A percentile compares a stretch with the other conserved stretches of the same genome.
These are phyloP conservation scores for Millerago galiae DNA, from an alignment of 805 yeast species.

Conservation along the genomic window DNA sequence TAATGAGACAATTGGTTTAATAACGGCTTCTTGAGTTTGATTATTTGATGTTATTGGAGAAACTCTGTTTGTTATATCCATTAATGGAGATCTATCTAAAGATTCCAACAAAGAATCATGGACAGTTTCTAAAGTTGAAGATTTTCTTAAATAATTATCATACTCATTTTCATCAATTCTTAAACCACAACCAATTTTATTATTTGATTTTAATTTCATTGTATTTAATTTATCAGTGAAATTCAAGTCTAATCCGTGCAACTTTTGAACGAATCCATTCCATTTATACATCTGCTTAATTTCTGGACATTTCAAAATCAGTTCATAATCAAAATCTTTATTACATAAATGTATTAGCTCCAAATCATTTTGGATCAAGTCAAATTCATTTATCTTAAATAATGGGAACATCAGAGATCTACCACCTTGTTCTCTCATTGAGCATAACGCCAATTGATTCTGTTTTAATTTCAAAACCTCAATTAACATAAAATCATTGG, in stretches of 20 bases:
- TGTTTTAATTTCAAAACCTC: constrained; percentile 17
- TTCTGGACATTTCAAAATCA: constrained; percentile 18
- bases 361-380: constrained; percentile 10
- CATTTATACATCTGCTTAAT: constrained; percentile 18
- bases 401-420: constrained; percentile 21
- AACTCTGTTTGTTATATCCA: not conserved
- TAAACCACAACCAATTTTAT: constrained; percentile 19
- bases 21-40: not conserved
- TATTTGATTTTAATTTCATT: constrained; percentile 9
- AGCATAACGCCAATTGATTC: constrained; percentile 18
- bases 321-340: constrained; percentile 2
- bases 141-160: constrained; percentile 10
- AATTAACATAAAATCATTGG: constrained; percentile 7
- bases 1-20: not conserved
- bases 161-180: not conserved
- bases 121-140: constrained; percentile 12
- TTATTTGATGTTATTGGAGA: not conserved
- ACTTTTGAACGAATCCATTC: constrained; percentile 10
- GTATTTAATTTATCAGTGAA: constrained; percentile 6
- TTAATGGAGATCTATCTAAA: not conserved
- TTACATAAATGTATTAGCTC: not conserved
- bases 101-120: constrained; percentile 15
- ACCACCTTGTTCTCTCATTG: constrained; percentile 18
- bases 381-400: constrained; percentile 14
- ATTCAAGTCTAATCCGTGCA: constrained; percentile 6